Percentiles rank a stretch among this genome's conserved stretches.
These are phyloP conservation scores for Colletotrichum truncatum DNA, from an alignment of 2,329 filamentous ascomycete genomes.

Conservation along the genomic window DNA sequence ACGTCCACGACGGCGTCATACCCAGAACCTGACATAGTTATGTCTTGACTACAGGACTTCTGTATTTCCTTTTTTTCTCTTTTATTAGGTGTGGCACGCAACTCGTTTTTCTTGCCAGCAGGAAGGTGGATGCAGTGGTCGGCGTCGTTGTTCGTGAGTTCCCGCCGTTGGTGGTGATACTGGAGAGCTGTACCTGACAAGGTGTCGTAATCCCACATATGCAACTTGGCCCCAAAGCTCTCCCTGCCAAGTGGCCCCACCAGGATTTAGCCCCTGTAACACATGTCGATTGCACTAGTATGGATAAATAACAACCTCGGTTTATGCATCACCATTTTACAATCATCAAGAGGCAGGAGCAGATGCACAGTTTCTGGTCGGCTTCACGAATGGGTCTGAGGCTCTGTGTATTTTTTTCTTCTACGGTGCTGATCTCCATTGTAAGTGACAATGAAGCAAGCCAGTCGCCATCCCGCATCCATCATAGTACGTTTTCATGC, in stretches of 20 bases:
- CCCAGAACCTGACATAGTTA: conserved; percentile 70
- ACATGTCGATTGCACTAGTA: background rate
- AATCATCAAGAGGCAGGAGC: background rate
- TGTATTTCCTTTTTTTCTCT: no score
- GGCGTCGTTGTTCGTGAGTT: background rate
- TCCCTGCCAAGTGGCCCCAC: conserved; percentile 9
- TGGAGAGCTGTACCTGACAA: conserved; percentile 36
- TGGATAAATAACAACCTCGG: background rate
- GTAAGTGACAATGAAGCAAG: conserved; percentile 11
- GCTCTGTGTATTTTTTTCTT: conserved; percentile 31
- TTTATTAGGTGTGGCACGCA: no score
- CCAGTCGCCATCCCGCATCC: conserved; percentile 22
- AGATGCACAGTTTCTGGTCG: no score
- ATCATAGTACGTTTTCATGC: conserved; percentile 30
- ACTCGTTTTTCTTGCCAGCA: conserved; percentile 3
- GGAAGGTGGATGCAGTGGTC: background rate
- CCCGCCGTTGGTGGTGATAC: background rate
- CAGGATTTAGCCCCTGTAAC: background rate
- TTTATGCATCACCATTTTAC: background rate
- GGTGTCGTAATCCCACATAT: conserved; percentile 41
- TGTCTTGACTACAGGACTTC: conserved; percentile 22
- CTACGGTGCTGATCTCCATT: conserved; percentile 32
- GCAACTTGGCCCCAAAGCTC: conserved; percentile 7
- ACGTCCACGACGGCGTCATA: conserved; percentile 99
- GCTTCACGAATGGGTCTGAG: conserved; percentile 10